Evolutionary conservation across 2,329 filamentous ascomycete species (phyloP), one percentile per base, ranked within the genome.

Genomic region (Cercospora sojina): DNA sequence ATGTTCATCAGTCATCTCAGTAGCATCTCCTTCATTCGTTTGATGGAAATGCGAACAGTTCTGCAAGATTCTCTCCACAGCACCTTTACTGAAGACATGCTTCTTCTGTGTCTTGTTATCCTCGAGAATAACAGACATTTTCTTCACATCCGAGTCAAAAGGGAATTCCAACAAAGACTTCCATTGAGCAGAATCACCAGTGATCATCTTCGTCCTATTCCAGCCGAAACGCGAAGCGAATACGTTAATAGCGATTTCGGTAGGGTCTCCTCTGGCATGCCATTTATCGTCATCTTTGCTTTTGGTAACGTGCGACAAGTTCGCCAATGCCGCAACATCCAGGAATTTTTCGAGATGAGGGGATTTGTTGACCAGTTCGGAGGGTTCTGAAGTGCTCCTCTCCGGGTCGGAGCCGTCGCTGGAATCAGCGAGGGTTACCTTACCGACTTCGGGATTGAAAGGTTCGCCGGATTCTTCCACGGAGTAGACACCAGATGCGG

Each of bases 231-330:
- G 86, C 41, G 85, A 86, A 7, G 88, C 88, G 74, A 92, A 91
- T 0, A 92, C 90, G 71, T 91, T 89, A 55, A 92, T 89, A 1
- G 90, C 89, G 67, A 91, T 90, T 71, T 92, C 90, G 0, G 89
- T 91, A 0, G 88, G 87, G 69, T 90, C 88, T 49, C 88, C 89
- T 57, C 86, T 84, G 20, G 85, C 87, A 64, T 85, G 82, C 88
- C 88, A 90, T 62, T 83, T 79, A 23, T 60, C 35, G 32, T 84
- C 81, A n/a, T 83, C 81, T 13, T 86, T 80, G 56, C 79, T 80
- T 67, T 86, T 80, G 67, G 88, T 84, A 3, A 91, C 84, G 31
- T 83, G 83, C 1, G 88, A 87, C 27, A 91, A 79, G 71, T 91
- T 91, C 38, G 88, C 88, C 56, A 90, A 82, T 0, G 88, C 85